These are phyloP conservation scores for Sporisorium sorghi DNA, from an alignment of 1,284 basidiomycete species.

Conservation along the genomic window DNA sequence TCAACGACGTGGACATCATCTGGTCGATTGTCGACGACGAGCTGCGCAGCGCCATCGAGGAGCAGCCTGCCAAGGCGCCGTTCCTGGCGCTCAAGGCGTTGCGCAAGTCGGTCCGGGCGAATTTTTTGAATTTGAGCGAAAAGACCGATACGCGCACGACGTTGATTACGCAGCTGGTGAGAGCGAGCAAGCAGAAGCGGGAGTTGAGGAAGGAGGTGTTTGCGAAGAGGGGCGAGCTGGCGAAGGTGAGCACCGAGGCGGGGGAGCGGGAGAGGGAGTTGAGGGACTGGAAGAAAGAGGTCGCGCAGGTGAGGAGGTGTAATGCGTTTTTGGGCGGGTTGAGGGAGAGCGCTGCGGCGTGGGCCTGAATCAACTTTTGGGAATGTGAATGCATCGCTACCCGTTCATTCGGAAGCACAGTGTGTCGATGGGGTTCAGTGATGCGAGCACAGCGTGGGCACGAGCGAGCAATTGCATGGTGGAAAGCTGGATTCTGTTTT, in stretches of 20 bases:
- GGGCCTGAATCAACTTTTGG: conserved; percentile 25
- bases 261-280: conserved; percentile 44
- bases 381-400: background rate
- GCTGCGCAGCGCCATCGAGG: conserved; percentile 39
- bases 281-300: conserved; percentile 34
- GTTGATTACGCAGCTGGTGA: conserved; percentile 37
- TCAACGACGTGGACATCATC: conserved; percentile 54
- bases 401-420: background rate
- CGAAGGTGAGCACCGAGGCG: conserved; percentile 18
- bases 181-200: conserved; percentile 42
- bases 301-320: conserved; percentile 28
- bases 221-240: conserved; percentile 26
- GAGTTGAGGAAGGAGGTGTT: conserved; percentile 38
- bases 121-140: conserved; percentile 40
- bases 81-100: conserved; percentile 42
- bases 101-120: conserved; percentile 34
- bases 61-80: conserved; percentile 47
- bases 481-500: background rate
- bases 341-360: conserved; percentile 23
- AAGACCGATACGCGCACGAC: conserved; percentile 44
- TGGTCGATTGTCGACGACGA: conserved; percentile 53
- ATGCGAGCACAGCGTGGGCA: too few relatives aligned
- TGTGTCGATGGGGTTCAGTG: too few relatives aligned
- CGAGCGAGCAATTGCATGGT: background rate
- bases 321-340: conserved; percentile 34